phyloP scores from a whole-genome alignment of 257 asterid genomes.

The Solanum tarapatanum region DNA sequence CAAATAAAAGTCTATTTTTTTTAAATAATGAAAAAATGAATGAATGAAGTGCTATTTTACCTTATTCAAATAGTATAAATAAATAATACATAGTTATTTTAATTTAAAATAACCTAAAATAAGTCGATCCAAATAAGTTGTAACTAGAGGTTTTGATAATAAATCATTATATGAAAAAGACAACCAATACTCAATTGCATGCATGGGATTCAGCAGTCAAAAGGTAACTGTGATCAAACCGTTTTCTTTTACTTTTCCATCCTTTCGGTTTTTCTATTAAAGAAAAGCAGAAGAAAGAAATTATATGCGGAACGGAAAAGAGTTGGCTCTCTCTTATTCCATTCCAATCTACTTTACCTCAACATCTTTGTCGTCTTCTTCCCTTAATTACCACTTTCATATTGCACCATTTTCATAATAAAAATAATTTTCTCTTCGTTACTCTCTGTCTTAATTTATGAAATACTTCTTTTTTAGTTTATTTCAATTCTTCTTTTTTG shows the following conservation, averaged over 20 bases:
- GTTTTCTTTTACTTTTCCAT: background rate
- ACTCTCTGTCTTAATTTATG: background rate
- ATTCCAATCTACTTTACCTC: background rate
- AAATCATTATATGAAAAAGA: background rate
- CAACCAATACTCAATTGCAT: background rate
- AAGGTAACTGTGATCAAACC: background rate
- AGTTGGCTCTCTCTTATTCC: background rate
- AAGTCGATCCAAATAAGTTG: background rate
- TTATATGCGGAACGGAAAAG: background rate
- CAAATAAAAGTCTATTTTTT: background rate
- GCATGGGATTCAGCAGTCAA: conserved; percentile 3
- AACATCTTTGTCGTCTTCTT: background rate
- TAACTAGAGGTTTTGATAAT: too few species aligned
- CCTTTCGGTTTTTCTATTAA: background rate
- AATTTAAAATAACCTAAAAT: background rate
- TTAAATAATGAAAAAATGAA: background rate
- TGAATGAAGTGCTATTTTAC: background rate
- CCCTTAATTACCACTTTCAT: background rate
- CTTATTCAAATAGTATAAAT: background rate
- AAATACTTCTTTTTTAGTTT: background rate
- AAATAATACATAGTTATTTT: background rate
- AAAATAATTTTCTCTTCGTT: background rate
- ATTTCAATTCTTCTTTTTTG: background rate
- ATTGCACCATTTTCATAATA: background rate
- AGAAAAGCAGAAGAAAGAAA: background rate